Conservation (phyloP, 495 filamentous ascomycete genomes). For the Aspergillus panamensis region DNA sequence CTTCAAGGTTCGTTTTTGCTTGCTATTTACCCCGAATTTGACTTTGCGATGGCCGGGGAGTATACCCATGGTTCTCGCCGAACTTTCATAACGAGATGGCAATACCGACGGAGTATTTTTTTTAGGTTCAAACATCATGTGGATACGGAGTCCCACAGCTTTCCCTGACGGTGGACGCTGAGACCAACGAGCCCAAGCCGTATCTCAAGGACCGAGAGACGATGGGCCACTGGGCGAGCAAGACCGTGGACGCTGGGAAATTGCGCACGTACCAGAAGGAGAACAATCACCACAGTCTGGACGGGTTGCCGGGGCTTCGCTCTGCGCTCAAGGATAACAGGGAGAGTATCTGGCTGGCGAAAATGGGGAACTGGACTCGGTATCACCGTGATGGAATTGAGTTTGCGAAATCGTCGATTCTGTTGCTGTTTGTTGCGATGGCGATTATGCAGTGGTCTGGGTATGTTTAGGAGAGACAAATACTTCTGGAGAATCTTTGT, state of each 20-base stretch:
- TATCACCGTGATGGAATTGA: constrained; percentile 23
- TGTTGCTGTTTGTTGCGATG: constrained; percentile 23
- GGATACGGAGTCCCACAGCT: constrained; percentile 53
- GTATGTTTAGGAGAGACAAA: constrained; percentile 1
- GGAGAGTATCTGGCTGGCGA: constrained; percentile 12
- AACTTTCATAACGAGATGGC: too few species aligned
- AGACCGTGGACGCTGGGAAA: constrained; percentile 35
- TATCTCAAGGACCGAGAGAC: constrained; percentile 44
- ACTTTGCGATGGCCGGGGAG: neutral
- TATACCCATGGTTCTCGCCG: neutral
- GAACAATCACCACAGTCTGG: constrained; percentile 49
- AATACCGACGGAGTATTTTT: too few species aligned
- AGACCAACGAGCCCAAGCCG: constrained; percentile 21
- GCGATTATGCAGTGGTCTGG: constrained; percentile 18
- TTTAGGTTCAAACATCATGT: constrained; percentile 55
- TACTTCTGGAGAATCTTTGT: neutral
- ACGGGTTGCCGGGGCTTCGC: constrained; percentile 51
- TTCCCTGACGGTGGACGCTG: constrained; percentile 20
- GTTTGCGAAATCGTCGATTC: constrained; percentile 16
- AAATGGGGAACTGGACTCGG: constrained; percentile 18
- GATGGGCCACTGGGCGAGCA: constrained; percentile 40
- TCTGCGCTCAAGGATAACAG: constrained; percentile 27
- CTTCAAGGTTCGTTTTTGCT: constrained; percentile 51
- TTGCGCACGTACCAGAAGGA: constrained; percentile 45
- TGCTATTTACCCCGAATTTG: neutral